Evolutionary conservation across 768 basidiomycete species (phyloP).

Genomic region (Mycena maculata): DNA sequence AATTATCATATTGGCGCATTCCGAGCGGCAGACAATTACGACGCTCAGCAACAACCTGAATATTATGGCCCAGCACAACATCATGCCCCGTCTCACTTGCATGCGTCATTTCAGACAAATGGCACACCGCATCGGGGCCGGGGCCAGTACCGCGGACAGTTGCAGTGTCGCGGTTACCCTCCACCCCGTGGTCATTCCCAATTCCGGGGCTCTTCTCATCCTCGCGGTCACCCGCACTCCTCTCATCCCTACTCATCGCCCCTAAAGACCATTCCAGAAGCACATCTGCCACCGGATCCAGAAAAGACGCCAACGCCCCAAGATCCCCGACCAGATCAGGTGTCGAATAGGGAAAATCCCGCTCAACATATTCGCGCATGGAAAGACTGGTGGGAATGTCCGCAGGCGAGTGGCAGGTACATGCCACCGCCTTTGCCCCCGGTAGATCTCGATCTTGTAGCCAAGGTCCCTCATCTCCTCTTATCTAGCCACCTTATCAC

Average conservation of each 20-base stretch:
- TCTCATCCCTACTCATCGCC: background rate
- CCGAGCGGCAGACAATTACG: background rate
- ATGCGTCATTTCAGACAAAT: background rate
- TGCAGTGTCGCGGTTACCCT: background rate
- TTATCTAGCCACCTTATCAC: background rate
- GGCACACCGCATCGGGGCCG: background rate
- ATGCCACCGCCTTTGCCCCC: background rate
- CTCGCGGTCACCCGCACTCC: background rate
- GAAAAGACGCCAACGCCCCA: conserved; percentile 12
- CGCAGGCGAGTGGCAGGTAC: conserved; percentile 12
- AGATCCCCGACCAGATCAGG: background rate
- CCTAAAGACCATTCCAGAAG: background rate
- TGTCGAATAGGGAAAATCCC: background rate
- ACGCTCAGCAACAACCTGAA: background rate
- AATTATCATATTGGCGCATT: background rate
- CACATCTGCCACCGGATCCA: conserved; percentile 1
- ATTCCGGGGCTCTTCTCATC: background rate
- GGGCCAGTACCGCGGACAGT: background rate
- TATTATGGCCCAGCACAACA: background rate
- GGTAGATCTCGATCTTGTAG: conserved; percentile 3
- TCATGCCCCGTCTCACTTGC: background rate
- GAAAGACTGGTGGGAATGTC: conserved; percentile 5
- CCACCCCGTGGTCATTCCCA: background rate
- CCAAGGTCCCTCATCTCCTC: background rate
- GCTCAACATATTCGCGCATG: background rate